These are phyloP conservation scores for Diaporthe helianthi DNA, from an alignment of 2,329 filamentous ascomycete species.

Conservation along the genomic window DNA sequence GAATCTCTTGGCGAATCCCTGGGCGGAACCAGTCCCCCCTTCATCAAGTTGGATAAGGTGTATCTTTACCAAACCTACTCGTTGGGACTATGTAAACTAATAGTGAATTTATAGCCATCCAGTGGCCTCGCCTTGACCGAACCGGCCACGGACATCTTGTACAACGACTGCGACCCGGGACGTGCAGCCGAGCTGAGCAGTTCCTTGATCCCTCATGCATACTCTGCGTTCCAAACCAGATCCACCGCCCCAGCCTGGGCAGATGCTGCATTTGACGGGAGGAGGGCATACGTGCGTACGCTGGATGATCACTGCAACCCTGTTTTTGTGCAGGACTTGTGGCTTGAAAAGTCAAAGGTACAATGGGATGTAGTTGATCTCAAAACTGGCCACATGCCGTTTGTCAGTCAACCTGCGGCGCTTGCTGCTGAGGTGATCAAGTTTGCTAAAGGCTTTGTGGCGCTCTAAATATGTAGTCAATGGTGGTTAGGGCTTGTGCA, in stretches of 20 bases:
- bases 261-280: constrained; percentile 12
- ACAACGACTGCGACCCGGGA: constrained; percentile 17
- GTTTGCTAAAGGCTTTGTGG: background rate
- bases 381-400: constrained; percentile 40
- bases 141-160: constrained; percentile 9
- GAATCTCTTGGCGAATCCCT: constrained; percentile 4
- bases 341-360: constrained; percentile 38
- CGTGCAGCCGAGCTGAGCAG: background rate
- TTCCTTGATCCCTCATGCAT: constrained; percentile 32
- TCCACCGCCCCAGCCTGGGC: constrained; percentile 13
- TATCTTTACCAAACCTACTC: background rate
- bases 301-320: constrained; percentile 38
- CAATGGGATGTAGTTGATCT: constrained; percentile 40
- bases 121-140: constrained; percentile 11
- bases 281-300: constrained; percentile 21
- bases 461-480: background rate
- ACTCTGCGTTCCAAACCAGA: constrained; percentile 10
- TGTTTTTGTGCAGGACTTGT: constrained; percentile 36
- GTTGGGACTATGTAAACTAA: background rate
- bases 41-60: constrained; percentile 22
- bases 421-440: background rate
- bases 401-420: constrained; percentile 38
- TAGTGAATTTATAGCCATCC: constrained; percentile 3
- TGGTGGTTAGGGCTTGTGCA: too few relatives aligned
- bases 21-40: background rate